These are phyloP conservation scores for Tympanopsis confertula DNA, from an alignment of 2,329 filamentous ascomycete species.

Conservation along the genomic window DNA sequence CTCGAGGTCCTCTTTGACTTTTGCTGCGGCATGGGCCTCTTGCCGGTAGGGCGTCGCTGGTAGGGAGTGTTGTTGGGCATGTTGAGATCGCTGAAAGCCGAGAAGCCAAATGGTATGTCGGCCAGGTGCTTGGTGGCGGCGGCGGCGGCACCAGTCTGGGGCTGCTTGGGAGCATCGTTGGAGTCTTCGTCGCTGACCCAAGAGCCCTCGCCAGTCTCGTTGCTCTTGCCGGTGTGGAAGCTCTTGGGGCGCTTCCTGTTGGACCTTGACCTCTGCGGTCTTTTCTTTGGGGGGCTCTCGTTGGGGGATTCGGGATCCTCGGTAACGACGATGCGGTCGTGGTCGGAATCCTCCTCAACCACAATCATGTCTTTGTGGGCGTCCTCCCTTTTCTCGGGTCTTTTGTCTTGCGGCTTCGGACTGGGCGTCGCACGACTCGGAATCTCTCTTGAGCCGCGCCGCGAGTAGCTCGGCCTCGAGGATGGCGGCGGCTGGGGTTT, in stretches of 20 bases:
- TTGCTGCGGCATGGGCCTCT: slow-evolving; percentile 26
- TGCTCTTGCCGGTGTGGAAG: slow-evolving; percentile 17
- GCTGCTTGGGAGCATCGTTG: slow-evolving; percentile 22
- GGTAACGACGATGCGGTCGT: slow-evolving; percentile 16
- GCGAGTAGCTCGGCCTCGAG: slow-evolving; percentile 11
- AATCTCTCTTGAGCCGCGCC: slow-evolving; percentile 12
- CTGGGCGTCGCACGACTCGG: slow-evolving; percentile 10
- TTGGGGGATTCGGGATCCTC: slow-evolving; percentile 11
- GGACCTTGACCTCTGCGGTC: not conserved
- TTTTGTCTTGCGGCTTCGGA: slow-evolving; percentile 11
- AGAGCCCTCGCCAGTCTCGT: slow-evolving; percentile 10
- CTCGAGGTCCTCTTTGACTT: slow-evolving; percentile 38
- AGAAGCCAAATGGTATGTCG: slow-evolving; percentile 52
- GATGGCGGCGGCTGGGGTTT: slow-evolving; percentile 5
- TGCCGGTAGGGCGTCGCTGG: slow-evolving; percentile 26
- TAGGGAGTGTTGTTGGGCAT: slow-evolving; percentile 30
- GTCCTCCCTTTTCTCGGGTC: slow-evolving; percentile 14
- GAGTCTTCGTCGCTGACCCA: slow-evolving; percentile 16
- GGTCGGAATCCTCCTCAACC: slow-evolving; percentile 10
- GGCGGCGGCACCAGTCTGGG: not conserved
- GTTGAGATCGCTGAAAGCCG: slow-evolving; percentile 55
- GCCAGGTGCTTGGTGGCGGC: slow-evolving; percentile 39
- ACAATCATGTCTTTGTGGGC: slow-evolving; percentile 6
- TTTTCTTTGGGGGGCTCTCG: slow-evolving; percentile 12
- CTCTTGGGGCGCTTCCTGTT: slow-evolving; percentile 11